A percentile compares a stretch with the other conserved stretches of the same genome.
Conservation (phyloP, 768 basidiomycete genomes). For the Leccinum obscurum region DNA sequence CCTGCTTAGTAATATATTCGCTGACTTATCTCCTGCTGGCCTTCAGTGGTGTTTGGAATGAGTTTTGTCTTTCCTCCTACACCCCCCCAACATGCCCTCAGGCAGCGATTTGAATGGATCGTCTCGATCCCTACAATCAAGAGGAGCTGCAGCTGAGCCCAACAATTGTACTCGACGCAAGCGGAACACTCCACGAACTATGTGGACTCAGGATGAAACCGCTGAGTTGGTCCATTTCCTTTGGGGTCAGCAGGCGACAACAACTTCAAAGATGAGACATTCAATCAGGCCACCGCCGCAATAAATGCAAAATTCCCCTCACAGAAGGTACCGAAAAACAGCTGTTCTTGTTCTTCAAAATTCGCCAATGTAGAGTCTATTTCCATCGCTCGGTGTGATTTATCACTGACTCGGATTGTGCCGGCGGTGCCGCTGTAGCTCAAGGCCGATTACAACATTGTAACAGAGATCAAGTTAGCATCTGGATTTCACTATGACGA, state of each 20-base stretch:
- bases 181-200: not conserved
- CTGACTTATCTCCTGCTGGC: too few species aligned
- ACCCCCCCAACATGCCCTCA: too few species aligned
- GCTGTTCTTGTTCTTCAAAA: not conserved
- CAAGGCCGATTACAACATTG: not conserved
- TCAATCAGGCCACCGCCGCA: not conserved
- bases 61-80: too few species aligned
- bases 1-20: too few species aligned
- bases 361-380: not conserved
- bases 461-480: not conserved
- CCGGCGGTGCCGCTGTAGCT: not conserved
- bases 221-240: not conserved
- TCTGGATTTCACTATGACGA: not conserved
- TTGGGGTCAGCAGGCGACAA: not conserved
- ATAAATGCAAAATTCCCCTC: not conserved
- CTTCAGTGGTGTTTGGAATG: too few species aligned
- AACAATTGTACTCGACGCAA: not conserved
- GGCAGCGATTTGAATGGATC: too few species aligned
- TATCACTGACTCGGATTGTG: not conserved
- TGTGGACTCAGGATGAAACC: not conserved
- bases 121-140: not conserved
- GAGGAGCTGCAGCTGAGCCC: not conserved
- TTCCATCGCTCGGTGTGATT: not conserved
- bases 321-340: not conserved
- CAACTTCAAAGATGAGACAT: not conserved